Evolutionary conservation across 106 monocot species (phyloP).

Genomic region (Narthecium ossifragum): DNA sequence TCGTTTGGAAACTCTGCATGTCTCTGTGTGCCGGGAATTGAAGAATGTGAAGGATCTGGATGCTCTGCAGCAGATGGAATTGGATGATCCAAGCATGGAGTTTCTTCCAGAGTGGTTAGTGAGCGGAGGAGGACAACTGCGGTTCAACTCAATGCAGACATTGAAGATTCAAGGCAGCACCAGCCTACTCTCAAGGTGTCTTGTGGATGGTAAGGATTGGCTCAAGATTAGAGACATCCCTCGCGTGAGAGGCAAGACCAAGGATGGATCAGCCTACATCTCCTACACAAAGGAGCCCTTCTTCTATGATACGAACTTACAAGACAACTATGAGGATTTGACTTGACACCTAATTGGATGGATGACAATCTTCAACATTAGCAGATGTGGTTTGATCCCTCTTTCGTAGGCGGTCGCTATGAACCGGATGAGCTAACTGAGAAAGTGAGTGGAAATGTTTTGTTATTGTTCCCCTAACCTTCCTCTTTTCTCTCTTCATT

Average conservation of each 20-base stretch:
- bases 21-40: slow-evolving; percentile 1
- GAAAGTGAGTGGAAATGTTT: too few relatives aligned
- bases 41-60: slow-evolving; percentile 11
- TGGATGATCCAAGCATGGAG: slow-evolving; percentile 2
- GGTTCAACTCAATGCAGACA: not conserved
- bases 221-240: slow-evolving; percentile 3
- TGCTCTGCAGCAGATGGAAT: not conserved
- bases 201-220: not conserved
- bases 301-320: not conserved
- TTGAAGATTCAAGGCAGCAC: not conserved
- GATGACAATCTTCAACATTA: too few relatives aligned
- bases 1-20: not conserved
- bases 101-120: not conserved
- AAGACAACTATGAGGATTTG: too few relatives aligned
- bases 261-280: not conserved
- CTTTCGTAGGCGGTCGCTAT: too few relatives aligned
- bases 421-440: too few relatives aligned
- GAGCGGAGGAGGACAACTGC: not conserved
- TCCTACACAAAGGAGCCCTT: too few relatives aligned
- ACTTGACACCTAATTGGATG: too few relatives aligned
- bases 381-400: too few relatives aligned
- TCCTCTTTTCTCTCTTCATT: too few relatives aligned
- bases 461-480: too few relatives aligned
- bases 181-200: not conserved
- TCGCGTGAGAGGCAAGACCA: not conserved